Percentiles rank a stretch among this genome's conserved stretches.
These are phyloP conservation scores for Suillus bovinus DNA, from an alignment of 768 basidiomycete species.

Conservation along the genomic window DNA sequence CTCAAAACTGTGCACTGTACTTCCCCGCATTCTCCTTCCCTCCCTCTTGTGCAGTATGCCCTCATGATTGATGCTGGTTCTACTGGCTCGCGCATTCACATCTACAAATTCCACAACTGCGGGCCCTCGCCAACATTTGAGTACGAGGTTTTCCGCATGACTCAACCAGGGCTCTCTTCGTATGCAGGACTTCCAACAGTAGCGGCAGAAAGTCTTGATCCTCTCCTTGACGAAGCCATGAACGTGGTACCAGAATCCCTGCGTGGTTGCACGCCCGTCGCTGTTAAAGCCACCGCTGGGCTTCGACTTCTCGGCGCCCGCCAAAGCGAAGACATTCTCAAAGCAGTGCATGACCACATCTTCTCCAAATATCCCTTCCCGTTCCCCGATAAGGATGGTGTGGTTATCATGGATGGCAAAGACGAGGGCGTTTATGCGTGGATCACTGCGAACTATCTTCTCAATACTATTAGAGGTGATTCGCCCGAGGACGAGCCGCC, in stretches of 20 bases:
- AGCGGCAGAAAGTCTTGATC: slow-evolving; percentile 80
- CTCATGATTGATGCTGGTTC: slow-evolving; percentile 99
- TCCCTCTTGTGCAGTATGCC: slow-evolving; percentile 82
- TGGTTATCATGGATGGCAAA: slow-evolving; percentile 91
- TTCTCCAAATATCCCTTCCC: slow-evolving; percentile 66
- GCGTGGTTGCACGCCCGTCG: slow-evolving; percentile 74
- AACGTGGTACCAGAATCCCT: slow-evolving; percentile 70
- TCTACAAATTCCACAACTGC: slow-evolving; percentile 98
- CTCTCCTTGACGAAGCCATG: slow-evolving; percentile 78
- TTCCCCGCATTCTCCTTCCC: slow-evolving; percentile 44
- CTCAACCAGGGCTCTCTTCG: slow-evolving; percentile 74
- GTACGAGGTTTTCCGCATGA: slow-evolving; percentile 90
- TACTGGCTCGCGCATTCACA: slow-evolving; percentile 94
- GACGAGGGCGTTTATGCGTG: slow-evolving; percentile 99
- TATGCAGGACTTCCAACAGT: slow-evolving; percentile 58
- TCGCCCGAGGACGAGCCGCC: slow-evolving; percentile 48
- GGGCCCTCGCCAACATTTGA: slow-evolving; percentile 74
- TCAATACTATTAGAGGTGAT: slow-evolving; percentile 67
- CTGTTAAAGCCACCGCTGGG: slow-evolving; percentile 93
- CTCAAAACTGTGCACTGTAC: slow-evolving; percentile 73
- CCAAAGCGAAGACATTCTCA: slow-evolving; percentile 70
- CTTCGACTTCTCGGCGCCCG: slow-evolving; percentile 66
- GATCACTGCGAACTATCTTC: slow-evolving; percentile 95
- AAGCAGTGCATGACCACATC: slow-evolving; percentile 66
- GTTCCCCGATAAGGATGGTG: slow-evolving; percentile 58